Evolutionary conservation across 257 asterid genomes (phyloP), one percentile per base, ranked within the genome.

Genomic region (Schizonepeta tenuifolia): DNA sequence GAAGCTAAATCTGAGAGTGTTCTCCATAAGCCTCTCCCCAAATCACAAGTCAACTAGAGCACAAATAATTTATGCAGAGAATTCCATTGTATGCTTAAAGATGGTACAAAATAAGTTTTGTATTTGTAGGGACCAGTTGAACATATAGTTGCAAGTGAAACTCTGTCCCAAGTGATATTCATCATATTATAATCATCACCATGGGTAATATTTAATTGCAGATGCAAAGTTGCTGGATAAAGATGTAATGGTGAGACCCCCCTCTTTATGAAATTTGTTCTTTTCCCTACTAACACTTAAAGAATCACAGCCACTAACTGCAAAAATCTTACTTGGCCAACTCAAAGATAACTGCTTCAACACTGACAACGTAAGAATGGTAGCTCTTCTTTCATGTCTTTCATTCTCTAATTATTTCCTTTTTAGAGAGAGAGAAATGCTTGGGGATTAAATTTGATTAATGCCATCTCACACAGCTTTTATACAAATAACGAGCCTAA

Each of bases 301-400:
- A 75, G 53, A 75, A 57, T 64, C 74, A 67, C 57, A 64, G 69
- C 69, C 56, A 70, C 72, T 71, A 62, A 55, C 84, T 67, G 80
- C 76, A 74, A 68, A 58, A 24, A 2, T 58, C 75, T 20, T 74
- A 70, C 73, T 50, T 53, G 63, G 47, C 75, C 53, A 71, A 62
- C 78, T 56, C 65, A 75, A 66, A 69, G 68, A 59, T 59, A 65
- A 65, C 76, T n/a, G n/a, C n/a, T n/a, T 43, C 10, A 70, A 71
- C 56, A 50, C 73, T 51, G 50, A 62, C 64, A 64, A 69, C 65
- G 40, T 47, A 36, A 69, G 49, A 11, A 56, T 35, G 35, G 43
- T 0, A 13, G 21, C 17, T 62, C 68, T 20, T 62, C 21, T 38
- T 9, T 38, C 21, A 15, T n/a, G n/a, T 24, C 26, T 24, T 24